Evolutionary conservation across 805 yeast genomes (phyloP).

Genomic region (Candida qinlingensis): DNA sequence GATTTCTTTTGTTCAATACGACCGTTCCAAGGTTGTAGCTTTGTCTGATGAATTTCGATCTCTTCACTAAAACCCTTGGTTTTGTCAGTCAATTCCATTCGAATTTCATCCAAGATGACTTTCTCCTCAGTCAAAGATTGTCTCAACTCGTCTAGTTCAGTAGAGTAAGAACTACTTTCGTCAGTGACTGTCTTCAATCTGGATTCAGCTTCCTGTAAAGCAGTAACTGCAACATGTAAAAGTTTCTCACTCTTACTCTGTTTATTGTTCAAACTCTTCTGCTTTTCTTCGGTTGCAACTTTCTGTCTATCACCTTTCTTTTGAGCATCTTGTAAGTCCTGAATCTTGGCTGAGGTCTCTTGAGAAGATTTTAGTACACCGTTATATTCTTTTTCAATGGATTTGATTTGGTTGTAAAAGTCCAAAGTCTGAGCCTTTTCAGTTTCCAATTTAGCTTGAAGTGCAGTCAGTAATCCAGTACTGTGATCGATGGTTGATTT

Average conservation of each 20-base stretch:
- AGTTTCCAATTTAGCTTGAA: conserved; percentile 35
- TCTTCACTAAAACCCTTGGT: conserved; percentile 64
- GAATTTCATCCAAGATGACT: conserved; percentile 52
- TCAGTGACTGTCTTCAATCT: conserved; percentile 41
- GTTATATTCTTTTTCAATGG: conserved; percentile 27
- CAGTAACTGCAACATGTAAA: conserved; percentile 41
- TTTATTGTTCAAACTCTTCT: conserved; percentile 58
- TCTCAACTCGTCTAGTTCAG: conserved; percentile 42
- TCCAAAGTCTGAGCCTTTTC: conserved; percentile 40
- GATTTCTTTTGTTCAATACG: conserved; percentile 58
- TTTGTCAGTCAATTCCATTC: conserved; percentile 62
- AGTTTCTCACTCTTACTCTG: conserved; percentile 54
- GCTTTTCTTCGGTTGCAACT: conserved; percentile 71
- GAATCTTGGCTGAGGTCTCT: conserved; percentile 22
- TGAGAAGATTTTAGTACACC: conserved; percentile 21
- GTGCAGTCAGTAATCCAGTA: conserved; percentile 31
- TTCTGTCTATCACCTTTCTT: conserved; percentile 48
- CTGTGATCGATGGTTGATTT: conserved; percentile 35
- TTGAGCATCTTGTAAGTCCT: conserved; percentile 30
- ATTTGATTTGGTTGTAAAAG: conserved; percentile 33
- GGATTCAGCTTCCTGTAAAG: conserved; percentile 39
- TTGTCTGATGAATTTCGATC: conserved; percentile 56
- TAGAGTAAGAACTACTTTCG: conserved; percentile 38
- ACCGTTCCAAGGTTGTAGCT: conserved; percentile 80
- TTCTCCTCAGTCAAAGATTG: conserved; percentile 47